Percentiles rank a stretch among this genome's conserved stretches.
These are phyloP conservation scores for Amanita subjunquillea DNA, from an alignment of 768 basidiomycete genomes.

Conservation along the genomic window DNA sequence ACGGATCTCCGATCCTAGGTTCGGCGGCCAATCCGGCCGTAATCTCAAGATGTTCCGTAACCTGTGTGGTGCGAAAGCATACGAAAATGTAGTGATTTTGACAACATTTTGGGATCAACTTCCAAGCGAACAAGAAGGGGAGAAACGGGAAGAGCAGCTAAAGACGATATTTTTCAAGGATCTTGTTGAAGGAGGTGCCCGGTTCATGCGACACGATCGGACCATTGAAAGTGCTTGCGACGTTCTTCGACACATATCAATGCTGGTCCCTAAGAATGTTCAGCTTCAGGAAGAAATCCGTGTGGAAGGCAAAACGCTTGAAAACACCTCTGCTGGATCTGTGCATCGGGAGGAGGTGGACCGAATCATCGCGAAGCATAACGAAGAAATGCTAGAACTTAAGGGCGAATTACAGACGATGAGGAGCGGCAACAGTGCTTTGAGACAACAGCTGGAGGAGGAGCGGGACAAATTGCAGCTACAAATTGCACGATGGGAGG, in stretches of 20 bases:
- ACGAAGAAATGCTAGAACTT: conserved; percentile 22
- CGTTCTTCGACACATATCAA: conserved; percentile 20
- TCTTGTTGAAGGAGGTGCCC: conserved; percentile 28
- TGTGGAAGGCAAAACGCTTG: conserved; percentile 14
- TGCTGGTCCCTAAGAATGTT: conserved; percentile 1
- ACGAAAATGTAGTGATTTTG: conserved; percentile 15
- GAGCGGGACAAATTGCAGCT: background rate
- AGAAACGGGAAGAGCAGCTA: conserved; percentile 26
- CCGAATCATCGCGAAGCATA: conserved; percentile 20
- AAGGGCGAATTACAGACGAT: conserved; percentile 5
- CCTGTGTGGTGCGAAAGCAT: conserved; percentile 27
- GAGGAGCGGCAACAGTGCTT: background rate
- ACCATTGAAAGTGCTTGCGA: conserved; percentile 18
- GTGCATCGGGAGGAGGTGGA: conserved; percentile 25
- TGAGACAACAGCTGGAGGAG: background rate
- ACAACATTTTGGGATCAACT: conserved; percentile 35
- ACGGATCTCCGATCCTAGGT: conserved; percentile 26
- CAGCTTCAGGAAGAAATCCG: conserved; percentile 11
- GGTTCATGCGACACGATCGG: conserved; percentile 22
- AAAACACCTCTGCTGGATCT: conserved; percentile 25
- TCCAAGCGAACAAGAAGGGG: conserved; percentile 16
- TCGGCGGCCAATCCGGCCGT: conserved; percentile 28
- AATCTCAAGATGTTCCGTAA: conserved; percentile 36
- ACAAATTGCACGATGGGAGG: background rate
- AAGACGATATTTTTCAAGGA: conserved; percentile 29